Base-by-base conservation (phyloP, 257 asterid genomes). In the Lycium barbarum region DNA sequence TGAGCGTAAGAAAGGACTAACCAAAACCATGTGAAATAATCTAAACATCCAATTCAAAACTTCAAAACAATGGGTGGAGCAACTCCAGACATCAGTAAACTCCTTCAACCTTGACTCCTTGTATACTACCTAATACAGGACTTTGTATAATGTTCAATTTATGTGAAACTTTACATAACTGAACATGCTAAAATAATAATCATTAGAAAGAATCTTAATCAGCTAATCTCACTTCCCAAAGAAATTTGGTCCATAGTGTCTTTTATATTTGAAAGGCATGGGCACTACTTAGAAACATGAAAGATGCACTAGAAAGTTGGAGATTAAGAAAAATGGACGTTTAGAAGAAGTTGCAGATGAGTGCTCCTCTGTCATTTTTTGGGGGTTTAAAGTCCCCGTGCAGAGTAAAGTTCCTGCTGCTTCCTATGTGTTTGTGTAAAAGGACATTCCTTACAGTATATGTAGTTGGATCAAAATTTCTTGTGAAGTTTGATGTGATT, bases 131-230 rank as follows among this genome's bases (percentile, higher is more conserved):
- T 43, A 65, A 66, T 33, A n/a, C 45, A 13, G 11, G 45, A 17
- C 5, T 66, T 66, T 66, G 72, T 66, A 26, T 33, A 12, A 65
- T 65, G 33, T 26, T 65, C 72, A 65, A 65, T 14, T 65, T 33
- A 40, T 65, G 45, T 33, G n/a, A 33, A 65, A 65, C 72, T 65
- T 26, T 10, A 65, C 12, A 65, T 36, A 66, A 12, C 5, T 66
- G 72, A 66, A 26, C 72, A 66, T 66, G 72, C 14, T 33, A 66
- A 66, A 13, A 66, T 66, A 66, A 26, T 66, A 66, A 66, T 66
- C 13, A 45, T 33, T 66, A 33, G n/a, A 66, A 66, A 63, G 22
- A 66, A 45, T 33, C 45, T 33, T 26, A 33, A 66, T 65, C 72
- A 33, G 10, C 72, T 5, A 33, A 66, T 66, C 72, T 66, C 72